Base-by-base conservation (phyloP, 257 asterid genomes). In the Buddleja alternifolia region DNA sequence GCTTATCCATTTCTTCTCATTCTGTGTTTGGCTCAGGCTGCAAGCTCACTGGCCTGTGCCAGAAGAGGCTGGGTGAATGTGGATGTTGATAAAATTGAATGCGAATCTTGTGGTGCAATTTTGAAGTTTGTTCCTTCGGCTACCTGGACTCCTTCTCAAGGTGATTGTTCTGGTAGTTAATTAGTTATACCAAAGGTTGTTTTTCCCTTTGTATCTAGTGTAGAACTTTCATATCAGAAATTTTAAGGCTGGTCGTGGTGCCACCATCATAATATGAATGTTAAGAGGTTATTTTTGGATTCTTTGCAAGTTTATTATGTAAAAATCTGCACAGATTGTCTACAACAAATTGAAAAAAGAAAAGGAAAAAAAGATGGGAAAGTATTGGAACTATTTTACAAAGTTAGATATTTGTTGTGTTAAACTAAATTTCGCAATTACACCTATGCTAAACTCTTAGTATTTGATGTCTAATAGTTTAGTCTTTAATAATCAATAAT, bases 51-150 rank as follows among this genome's bases (percentile, higher is more conserved):
- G 81, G 88, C 96, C 23, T 94, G 99, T 77, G 99, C 99, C 75
- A 82, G 97, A 78, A 94, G 93, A 84, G 99, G 99, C 76, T 94
- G 99, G 99, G 95, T 89, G 65, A 94, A 91, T 80, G 90, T 86
- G 75, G 89, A 75, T 77, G 86, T 77, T 82, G 96, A 94, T 84
- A 81, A 71, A 76, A 81, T 94, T 81, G 95, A 85, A 75, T 94
- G 99, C 67, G 99, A 91, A 89, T 85, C 99, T 57, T 94, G 99
- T 80, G 89, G 96, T 66, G 89, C 89, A 74, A 76, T 51, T 70
- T 70, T 94, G 86, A 82, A 83, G 77, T 92, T 85, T 72, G 75
- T 80, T 59, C 67, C 89, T 42, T 82, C 85, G 48, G 84, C 90
- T 67, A 52, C 80, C 45, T 80, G 88, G 93, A 84, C 96, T 70